These are phyloP conservation scores for Mangifera indica DNA, from an alignment of 345 rosid genomes.

Conservation along the genomic window DNA sequence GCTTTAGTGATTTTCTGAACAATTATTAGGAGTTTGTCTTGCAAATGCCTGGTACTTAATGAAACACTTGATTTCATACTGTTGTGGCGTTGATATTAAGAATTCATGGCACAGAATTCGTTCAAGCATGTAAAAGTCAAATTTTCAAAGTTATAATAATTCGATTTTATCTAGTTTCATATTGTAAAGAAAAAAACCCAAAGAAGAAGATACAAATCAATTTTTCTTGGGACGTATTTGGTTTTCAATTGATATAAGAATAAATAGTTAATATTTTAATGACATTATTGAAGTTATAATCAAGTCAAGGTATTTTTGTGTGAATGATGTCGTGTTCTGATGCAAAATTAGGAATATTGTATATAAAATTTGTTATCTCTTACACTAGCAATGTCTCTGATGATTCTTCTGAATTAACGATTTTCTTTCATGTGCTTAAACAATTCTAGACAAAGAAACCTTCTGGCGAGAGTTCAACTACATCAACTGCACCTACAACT, in stretches of 20 bases:
- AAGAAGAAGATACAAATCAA: not conserved
- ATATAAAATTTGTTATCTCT: not conserved
- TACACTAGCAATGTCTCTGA: not conserved
- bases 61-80: not conserved
- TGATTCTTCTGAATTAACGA: not conserved
- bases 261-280: not conserved
- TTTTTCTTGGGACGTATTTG: not conserved
- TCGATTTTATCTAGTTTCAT: too few relatives aligned
- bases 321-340: not conserved
- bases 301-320: not conserved
- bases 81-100: not conserved
- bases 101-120: not conserved
- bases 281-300: not conserved
- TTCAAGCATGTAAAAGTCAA: not conserved
- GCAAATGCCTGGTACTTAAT: not conserved
- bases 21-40: not conserved
- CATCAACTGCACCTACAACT: slow-evolving; percentile 41
- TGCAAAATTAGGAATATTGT: not conserved
- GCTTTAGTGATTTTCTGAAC: not conserved
- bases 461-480: slow-evolving; percentile 49
- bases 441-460: slow-evolving; percentile 49
- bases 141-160: not conserved
- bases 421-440: slow-evolving; percentile 7
- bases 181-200: too few relatives aligned
- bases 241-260: not conserved